Base-by-base conservation (phyloP, 1,284 basidiomycete species). In the Cystobasidiaceae sp. region DNA sequence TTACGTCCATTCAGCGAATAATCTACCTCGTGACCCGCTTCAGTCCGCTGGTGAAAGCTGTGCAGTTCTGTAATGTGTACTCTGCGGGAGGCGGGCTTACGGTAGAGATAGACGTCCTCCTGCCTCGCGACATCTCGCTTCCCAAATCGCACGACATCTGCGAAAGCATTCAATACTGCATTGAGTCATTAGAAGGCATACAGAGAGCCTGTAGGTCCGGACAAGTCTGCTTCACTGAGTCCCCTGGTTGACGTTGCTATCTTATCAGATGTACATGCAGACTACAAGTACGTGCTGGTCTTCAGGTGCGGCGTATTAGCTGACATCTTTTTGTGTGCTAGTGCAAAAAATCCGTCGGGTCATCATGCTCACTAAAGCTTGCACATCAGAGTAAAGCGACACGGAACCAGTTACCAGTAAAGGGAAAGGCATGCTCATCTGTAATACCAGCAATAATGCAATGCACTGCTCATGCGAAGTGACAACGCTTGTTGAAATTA, bases 21-120 rank as follows among this genome's bases (percentile, higher is more conserved):
- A 74, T 81, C 0, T 81, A 81, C 64, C 75, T 81, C 43, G 78
- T 80, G 23, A 76, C 78, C 2, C 71, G 80, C 11, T 75, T 75
- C 64, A 71, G 69, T 15, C 73, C 73, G 2, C 67, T 74, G 27
- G 69, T 75, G 15, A 68, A 55, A n/a, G 71, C 67, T 0, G 61
- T 75, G 4, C 73, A 74, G 60, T 72, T 74, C 48, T 52, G 71
- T 13, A 69, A 67, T 27, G 68, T 75, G 17, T 75, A 73, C 55
- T 65, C 72, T 15, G 70, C 70, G 1, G 74, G 74, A 1, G 74
- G 74, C 21, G 66, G 39, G 23, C 67, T 78, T n/a, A 74, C 80
- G 25, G 78, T 79, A 15, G 80, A 81, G 61, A 71, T 73, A 37
- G 73, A 73, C 33, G 76, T 80, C 19, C 78, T 81, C 45, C 72